phyloP scores from a whole-genome alignment of 352 stramenopile genomes.

The Pythium biforme region DNA sequence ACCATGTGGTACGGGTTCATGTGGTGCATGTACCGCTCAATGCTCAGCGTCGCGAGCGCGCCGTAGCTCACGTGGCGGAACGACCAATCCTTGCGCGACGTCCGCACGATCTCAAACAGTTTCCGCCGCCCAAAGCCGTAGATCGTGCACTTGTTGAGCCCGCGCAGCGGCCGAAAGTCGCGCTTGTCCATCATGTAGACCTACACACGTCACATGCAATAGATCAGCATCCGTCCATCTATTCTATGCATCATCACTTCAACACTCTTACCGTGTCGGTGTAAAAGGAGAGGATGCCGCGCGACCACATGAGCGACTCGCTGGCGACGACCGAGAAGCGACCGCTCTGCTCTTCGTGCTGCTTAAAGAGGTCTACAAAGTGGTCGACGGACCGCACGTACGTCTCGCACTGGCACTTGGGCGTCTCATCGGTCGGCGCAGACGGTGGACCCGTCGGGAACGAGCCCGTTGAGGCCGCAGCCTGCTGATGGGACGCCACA shows the following conservation, averaged over 20 bases:
- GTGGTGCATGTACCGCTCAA: slow-evolving; percentile 68
- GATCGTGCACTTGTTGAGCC: slow-evolving; percentile 69
- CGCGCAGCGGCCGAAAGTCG: slow-evolving; percentile 59
- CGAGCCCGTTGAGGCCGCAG: slow-evolving; percentile 17
- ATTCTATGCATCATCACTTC: background rate
- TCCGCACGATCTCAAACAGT: slow-evolving; percentile 76
- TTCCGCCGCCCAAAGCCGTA: slow-evolving; percentile 74
- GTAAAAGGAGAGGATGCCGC: slow-evolving; percentile 75
- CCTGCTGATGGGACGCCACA: slow-evolving; percentile 41
- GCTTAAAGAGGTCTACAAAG: slow-evolving; percentile 67
- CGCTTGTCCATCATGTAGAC: slow-evolving; percentile 81
- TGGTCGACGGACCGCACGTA: slow-evolving; percentile 69
- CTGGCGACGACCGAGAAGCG: slow-evolving; percentile 71
- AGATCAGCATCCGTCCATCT: background rate
- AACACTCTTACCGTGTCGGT: slow-evolving; percentile 51
- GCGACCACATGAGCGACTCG: slow-evolving; percentile 73
- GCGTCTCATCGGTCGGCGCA: slow-evolving; percentile 10
- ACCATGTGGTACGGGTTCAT: slow-evolving; percentile 78
- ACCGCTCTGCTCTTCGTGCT: slow-evolving; percentile 38
- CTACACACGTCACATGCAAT: slow-evolving; percentile 13
- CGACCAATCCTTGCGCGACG: slow-evolving; percentile 72
- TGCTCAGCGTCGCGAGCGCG: slow-evolving; percentile 57
- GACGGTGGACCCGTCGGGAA: background rate
- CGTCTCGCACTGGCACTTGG: slow-evolving; percentile 64
- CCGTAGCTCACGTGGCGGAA: slow-evolving; percentile 58